phyloP scores from a whole-genome alignment of 1,284 basidiomycete genomes.

The Trichosporon inkin region DNA sequence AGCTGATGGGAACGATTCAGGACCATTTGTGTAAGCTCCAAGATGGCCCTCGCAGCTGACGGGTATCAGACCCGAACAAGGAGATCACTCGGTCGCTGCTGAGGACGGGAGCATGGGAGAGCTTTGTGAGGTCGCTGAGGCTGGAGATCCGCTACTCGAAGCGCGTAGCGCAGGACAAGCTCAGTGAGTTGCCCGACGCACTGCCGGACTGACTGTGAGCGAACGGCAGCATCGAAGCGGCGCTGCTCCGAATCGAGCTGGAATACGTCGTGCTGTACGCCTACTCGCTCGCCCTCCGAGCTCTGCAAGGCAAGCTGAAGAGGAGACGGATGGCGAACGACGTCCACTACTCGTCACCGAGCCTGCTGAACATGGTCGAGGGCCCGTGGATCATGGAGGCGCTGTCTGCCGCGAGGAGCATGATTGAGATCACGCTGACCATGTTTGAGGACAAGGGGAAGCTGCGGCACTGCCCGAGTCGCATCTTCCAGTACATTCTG shows the following conservation, averaged over 20 bases:
- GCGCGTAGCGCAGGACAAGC: slow-evolving; percentile 8
- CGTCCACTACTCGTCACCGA: slow-evolving; percentile 15
- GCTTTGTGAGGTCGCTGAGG: slow-evolving; percentile 13
- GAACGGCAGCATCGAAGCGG: slow-evolving; percentile 14
- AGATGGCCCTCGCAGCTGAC: too few species aligned
- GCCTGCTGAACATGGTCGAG: slow-evolving; percentile 20
- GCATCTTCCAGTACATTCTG: slow-evolving; percentile 20
- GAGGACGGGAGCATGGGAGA: slow-evolving; percentile 17
- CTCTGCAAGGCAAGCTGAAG: slow-evolving; percentile 19
- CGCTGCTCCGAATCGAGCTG: slow-evolving; percentile 16
- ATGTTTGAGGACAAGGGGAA: slow-evolving; percentile 15
- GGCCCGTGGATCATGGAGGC: slow-evolving; percentile 23
- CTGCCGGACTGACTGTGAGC: not conserved
- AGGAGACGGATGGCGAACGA: slow-evolving; percentile 11
- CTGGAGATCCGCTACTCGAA: slow-evolving; percentile 18
- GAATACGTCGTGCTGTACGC: slow-evolving; percentile 21
- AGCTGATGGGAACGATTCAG: slow-evolving; percentile 19
- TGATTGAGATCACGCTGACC: slow-evolving; percentile 16
- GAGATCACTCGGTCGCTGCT: slow-evolving; percentile 16
- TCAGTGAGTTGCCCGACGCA: not conserved
- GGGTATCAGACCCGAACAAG: slow-evolving; percentile 10
- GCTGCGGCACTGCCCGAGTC: slow-evolving; percentile 13
- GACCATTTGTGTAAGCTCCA: slow-evolving; percentile 13
- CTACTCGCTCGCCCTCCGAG: slow-evolving; percentile 15
- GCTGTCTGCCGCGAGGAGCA: slow-evolving; percentile 14